phyloP scores from a whole-genome alignment of 495 filamentous ascomycete genomes.

The Aspergillus cavernicola region DNA sequence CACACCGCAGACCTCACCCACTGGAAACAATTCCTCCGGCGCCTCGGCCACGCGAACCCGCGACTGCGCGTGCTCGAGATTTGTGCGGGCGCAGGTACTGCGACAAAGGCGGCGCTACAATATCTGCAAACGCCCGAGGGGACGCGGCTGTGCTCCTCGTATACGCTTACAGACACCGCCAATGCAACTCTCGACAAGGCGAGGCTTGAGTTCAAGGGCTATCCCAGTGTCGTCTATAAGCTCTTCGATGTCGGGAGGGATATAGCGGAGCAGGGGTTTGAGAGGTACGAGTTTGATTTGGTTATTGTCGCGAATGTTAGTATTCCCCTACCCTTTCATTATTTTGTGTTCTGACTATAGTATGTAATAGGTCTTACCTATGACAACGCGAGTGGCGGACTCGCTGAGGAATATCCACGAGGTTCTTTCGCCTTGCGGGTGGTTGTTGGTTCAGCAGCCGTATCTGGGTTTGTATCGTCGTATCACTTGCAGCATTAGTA shows the following conservation, averaged over 20 bases:
- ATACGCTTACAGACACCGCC: conserved; percentile 36
- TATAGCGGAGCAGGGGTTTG: conserved; percentile 46
- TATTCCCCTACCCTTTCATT: neutral
- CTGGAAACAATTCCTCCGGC: neutral
- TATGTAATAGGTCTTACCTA: conserved; percentile 50
- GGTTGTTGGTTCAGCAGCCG: conserved; percentile 26
- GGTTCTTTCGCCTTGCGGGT: conserved; percentile 24
- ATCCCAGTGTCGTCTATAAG: conserved; percentile 37
- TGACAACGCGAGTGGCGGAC: conserved; percentile 33
- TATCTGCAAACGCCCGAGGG: neutral
- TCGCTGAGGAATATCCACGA: conserved; percentile 38
- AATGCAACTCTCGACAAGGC: conserved; percentile 47
- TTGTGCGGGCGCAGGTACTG: conserved; percentile 3
- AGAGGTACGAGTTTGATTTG: conserved; percentile 44
- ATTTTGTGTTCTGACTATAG: neutral
- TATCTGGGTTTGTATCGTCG: no score
- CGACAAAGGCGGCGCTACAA: neutral
- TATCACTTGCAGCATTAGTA: no score
- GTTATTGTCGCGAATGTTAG: conserved; percentile 42
- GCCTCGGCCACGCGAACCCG: conserved; percentile 4
- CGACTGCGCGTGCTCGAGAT: conserved; percentile 6
- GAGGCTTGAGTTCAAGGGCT: conserved; percentile 35
- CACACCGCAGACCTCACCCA: no score
- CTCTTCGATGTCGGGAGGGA: conserved; percentile 36
- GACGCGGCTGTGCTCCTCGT: conserved; percentile 11